A percentile compares a stretch with the other conserved stretches of the same genome.
Evolutionary conservation across 345 rosid species (phyloP).

Genomic region (Populus davidiana): DNA sequence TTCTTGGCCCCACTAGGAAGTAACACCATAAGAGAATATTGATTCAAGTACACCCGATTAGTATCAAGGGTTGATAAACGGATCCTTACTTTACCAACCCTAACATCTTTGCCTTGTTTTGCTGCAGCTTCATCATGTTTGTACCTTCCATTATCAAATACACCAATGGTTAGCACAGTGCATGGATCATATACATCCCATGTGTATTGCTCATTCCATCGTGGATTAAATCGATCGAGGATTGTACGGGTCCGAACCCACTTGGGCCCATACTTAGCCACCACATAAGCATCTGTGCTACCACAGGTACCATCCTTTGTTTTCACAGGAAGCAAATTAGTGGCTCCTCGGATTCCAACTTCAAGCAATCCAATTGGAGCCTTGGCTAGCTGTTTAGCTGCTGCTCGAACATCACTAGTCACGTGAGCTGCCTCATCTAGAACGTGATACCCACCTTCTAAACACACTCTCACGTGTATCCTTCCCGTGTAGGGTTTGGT

Average conservation of each 20-base stretch:
- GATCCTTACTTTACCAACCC: conserved; percentile 66
- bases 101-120: conserved; percentile 51
- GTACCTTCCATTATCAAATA: conserved; percentile 75
- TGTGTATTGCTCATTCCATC: conserved; percentile 91
- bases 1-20: conserved; percentile 74
- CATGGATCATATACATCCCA: conserved; percentile 93
- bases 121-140: conserved; percentile 50
- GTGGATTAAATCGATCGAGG: conserved; percentile 80
- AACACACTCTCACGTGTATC: conserved; percentile 65
- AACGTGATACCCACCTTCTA: conserved; percentile 94
- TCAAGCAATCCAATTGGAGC: conserved; percentile 79
- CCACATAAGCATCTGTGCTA: conserved; percentile 81
- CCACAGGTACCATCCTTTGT: conserved; percentile 88
- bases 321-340: conserved; percentile 73
- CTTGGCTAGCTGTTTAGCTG: conserved; percentile 74
- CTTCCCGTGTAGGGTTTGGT: conserved; percentile 66
- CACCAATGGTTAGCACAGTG: conserved; percentile 75
- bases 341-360: conserved; percentile 80
- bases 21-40: conserved; percentile 54
- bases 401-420: conserved; percentile 83
- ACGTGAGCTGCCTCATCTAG: conserved; percentile 90
- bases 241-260: conserved; percentile 88
- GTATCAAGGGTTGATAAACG: conserved; percentile 80
- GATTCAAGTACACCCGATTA: conserved; percentile 59
- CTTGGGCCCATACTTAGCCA: conserved; percentile 90